These are phyloP conservation scores for Beauveria bassiana DNA, from an alignment of 2,329 filamentous ascomycete genomes.

Conservation along the genomic window DNA sequence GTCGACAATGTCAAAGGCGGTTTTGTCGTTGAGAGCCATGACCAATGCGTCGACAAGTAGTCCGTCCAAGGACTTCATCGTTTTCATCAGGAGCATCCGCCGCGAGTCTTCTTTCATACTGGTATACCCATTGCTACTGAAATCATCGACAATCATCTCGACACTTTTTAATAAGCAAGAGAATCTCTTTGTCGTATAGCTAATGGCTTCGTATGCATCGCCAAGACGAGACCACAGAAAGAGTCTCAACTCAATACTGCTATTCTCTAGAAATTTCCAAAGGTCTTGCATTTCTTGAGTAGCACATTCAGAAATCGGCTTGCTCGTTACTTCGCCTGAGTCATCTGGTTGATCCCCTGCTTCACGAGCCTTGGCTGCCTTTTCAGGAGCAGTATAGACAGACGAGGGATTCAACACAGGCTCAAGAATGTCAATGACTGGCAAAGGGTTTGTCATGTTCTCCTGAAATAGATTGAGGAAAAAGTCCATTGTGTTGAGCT, in stretches of 20 bases:
- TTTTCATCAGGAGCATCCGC: constrained; percentile 63
- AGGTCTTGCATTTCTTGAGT: constrained; percentile 63
- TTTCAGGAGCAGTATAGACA: constrained; percentile 29
- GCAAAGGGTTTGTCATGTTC: constrained; percentile 69
- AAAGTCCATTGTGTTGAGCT: constrained; percentile 92
- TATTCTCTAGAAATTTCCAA: constrained; percentile 74
- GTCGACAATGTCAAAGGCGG: constrained; percentile 77
- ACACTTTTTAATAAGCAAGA: constrained; percentile 82
- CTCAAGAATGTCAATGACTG: constrained; percentile 85
- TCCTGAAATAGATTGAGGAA: constrained; percentile 85
- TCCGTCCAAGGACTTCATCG: constrained; percentile 72
- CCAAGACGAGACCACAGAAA: constrained; percentile 89
- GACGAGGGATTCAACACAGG: constrained; percentile 74
- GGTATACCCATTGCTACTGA: constrained; percentile 56
- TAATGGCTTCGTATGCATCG: constrained; percentile 78
- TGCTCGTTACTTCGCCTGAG: constrained; percentile 16
- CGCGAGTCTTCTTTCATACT: constrained; percentile 54
- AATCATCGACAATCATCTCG: constrained; percentile 64
- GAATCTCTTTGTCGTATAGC: constrained; percentile 79
- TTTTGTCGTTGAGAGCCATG: constrained; percentile 57
- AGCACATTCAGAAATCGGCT: constrained; percentile 43
- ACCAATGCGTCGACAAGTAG: constrained; percentile 64
- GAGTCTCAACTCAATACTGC: constrained; percentile 73
- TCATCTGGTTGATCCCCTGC: constrained; percentile 4
- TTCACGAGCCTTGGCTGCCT: constrained; percentile 2